Evolutionary conservation across 2,329 filamentous ascomycete species (phyloP).

Genomic region (Bipolaris zeicola): DNA sequence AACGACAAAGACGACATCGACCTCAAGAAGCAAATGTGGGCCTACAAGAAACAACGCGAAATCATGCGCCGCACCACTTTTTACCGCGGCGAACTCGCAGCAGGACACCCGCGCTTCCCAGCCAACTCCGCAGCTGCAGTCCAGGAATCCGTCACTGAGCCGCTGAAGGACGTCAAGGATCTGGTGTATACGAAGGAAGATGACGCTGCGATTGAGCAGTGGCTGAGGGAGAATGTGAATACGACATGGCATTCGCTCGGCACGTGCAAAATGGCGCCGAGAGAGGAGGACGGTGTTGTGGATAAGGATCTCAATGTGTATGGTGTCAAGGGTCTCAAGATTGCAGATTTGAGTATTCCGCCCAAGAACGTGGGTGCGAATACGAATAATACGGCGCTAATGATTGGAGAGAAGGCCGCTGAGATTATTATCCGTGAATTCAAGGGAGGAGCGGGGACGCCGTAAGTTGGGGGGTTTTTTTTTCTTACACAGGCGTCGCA

Average conservation of each 20-base stretch:
- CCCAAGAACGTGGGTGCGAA: constrained; percentile 55
- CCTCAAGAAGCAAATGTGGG: constrained; percentile 64
- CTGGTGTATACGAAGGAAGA: constrained; percentile 38
- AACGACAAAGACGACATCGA: constrained; percentile 62
- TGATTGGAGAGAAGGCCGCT: constrained; percentile 42
- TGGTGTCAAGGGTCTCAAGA: constrained; percentile 42
- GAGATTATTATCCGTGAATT: constrained; percentile 34
- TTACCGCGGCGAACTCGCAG: constrained; percentile 52
- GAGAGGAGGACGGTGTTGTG: constrained; percentile 39
- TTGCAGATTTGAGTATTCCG: constrained; percentile 52
- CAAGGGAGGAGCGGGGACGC: background rate
- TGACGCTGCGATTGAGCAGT: constrained; percentile 49
- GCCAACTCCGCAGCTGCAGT: constrained; percentile 24
- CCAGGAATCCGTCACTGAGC: constrained; percentile 15
- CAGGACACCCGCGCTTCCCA: constrained; percentile 29
- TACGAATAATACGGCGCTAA: constrained; percentile 55
- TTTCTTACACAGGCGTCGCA: no score
- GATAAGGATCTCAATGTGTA: constrained; percentile 37
- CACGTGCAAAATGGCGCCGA: constrained; percentile 43
- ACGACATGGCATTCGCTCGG: constrained; percentile 44
- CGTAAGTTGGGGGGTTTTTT: background rate
- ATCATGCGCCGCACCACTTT: constrained; percentile 60
- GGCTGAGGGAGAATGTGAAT: constrained; percentile 44
- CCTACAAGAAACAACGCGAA: constrained; percentile 69
- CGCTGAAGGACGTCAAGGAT: constrained; percentile 20